phyloP scores from a whole-genome alignment of 169 alveolate genomes.

The Plasmodium billcollinsi region DNA sequence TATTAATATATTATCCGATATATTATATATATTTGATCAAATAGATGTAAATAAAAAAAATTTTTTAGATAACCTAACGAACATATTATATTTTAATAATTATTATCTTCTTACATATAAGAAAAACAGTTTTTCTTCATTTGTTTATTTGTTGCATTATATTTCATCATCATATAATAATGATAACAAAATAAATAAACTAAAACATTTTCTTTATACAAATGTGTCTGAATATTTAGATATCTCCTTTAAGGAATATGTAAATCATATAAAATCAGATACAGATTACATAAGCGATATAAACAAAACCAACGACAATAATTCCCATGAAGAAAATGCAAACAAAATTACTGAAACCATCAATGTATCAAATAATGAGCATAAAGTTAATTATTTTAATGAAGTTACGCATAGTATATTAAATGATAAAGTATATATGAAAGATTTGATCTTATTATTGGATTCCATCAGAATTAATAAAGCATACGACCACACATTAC shows the following conservation, averaged over 20 bases:
- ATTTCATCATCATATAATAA: slow-evolving; percentile 11
- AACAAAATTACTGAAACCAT: neutral
- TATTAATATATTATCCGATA: slow-evolving; percentile 12
- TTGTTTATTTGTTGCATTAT: slow-evolving; percentile 52
- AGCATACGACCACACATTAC: slow-evolving; percentile 16
- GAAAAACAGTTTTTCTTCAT: slow-evolving; percentile 52
- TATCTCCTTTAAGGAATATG: slow-evolving; percentile 18
- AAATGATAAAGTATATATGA: slow-evolving; percentile 41
- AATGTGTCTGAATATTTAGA: slow-evolving; percentile 26
- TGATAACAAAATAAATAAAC: slow-evolving; percentile 4
- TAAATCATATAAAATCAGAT: neutral
- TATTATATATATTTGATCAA: slow-evolving; percentile 73
- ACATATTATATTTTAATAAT: slow-evolving; percentile 27
- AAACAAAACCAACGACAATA: neutral
- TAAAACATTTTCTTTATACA: slow-evolving; percentile 16
- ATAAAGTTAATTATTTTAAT: slow-evolving; percentile 10
- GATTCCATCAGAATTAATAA: slow-evolving; percentile 55
- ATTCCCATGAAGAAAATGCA: neutral
- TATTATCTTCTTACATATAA: slow-evolving; percentile 32
- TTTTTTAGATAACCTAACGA: slow-evolving; percentile 28
- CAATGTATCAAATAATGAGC: neutral
- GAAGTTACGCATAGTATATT: slow-evolving; percentile 43
- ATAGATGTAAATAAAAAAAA: slow-evolving; percentile 67
- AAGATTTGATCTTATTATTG: slow-evolving; percentile 48
- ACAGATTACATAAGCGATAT: neutral